Conservation (phyloP, 1,284 basidiomycete species). For the Leccinum pachyderme region DNA sequence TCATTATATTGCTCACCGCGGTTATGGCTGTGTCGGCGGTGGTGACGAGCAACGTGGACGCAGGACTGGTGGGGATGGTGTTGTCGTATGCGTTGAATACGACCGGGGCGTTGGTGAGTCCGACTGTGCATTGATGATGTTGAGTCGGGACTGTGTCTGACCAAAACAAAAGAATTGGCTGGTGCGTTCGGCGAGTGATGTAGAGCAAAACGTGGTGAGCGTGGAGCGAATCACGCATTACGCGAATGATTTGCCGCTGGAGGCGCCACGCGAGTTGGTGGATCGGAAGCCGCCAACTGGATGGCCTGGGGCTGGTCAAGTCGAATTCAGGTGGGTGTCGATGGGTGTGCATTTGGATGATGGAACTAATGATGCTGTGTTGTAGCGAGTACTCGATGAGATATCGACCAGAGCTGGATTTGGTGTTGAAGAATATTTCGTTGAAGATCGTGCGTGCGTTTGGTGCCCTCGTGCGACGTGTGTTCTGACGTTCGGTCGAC, state of each 20-base stretch:
- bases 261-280: conserved; percentile 74
- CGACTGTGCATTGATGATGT: not conserved
- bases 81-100: conserved; percentile 84
- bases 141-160: not conserved
- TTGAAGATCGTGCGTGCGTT: conserved; percentile 54
- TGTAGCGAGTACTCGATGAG: conserved; percentile 72
- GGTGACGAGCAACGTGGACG: conserved; percentile 74
- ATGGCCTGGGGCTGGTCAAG: conserved; percentile 79
- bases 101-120: conserved; percentile 65
- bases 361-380: not conserved
- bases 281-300: conserved; percentile 54
- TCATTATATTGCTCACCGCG: conserved; percentile 78
- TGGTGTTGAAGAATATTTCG: conserved; percentile 74
- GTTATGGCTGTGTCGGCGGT: conserved; percentile 70
- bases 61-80: conserved; percentile 89
- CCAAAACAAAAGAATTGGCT: conserved; percentile 69
- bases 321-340: conserved; percentile 67
- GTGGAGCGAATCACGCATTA: conserved; percentile 78
- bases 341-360: not conserved
- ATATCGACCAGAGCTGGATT: conserved; percentile 81
- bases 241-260: conserved; percentile 64
- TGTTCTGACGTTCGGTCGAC: not conserved
- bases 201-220: conserved; percentile 93
- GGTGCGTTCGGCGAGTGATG: conserved; percentile 87
- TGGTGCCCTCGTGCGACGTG: conserved; percentile 11